Evolutionary conservation across 2,329 filamentous ascomycete genomes (phyloP).

Genomic region (Cyphellophora attinorum): DNA sequence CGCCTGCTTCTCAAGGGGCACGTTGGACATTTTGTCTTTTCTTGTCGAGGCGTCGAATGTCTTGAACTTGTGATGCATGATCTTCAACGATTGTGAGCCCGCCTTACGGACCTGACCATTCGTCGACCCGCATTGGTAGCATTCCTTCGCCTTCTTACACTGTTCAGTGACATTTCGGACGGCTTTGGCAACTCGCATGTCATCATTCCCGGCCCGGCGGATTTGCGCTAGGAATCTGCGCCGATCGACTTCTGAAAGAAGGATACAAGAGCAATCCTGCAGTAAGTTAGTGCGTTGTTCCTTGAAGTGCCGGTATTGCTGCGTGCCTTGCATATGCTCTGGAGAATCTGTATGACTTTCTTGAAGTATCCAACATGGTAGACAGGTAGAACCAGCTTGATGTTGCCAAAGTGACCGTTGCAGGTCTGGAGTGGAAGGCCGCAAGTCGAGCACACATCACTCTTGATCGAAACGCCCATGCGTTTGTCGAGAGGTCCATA

Average conservation of each 20-base stretch:
- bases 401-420: conserved; percentile 91
- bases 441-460: conserved; percentile 70
- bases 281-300: conserved; percentile 5
- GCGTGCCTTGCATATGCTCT: conserved; percentile 77
- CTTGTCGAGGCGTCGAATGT: conserved; percentile 83
- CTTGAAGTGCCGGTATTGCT: neutral
- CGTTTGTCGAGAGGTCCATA: conserved; percentile 83
- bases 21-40: conserved; percentile 56
- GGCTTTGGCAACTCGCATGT: conserved; percentile 70
- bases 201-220: conserved; percentile 74
- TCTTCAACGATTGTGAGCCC: conserved; percentile 71
- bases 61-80: conserved; percentile 86
- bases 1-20: conserved; percentile 69
- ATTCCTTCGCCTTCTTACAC: conserved; percentile 77
- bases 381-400: conserved; percentile 78
- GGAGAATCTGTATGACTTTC: conserved; percentile 81
- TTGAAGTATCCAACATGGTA: conserved; percentile 96
- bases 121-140: conserved; percentile 67
- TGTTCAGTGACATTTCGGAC: conserved; percentile 82
- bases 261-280: conserved; percentile 68
- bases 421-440: conserved; percentile 71
- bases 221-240: conserved; percentile 70
- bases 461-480: conserved; percentile 83
- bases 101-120: conserved; percentile 92
- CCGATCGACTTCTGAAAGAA: conserved; percentile 73